Evolutionary conservation across 805 yeast species (phyloP).

Genomic region (Yamadazyma takamatsuzukensis): DNA sequence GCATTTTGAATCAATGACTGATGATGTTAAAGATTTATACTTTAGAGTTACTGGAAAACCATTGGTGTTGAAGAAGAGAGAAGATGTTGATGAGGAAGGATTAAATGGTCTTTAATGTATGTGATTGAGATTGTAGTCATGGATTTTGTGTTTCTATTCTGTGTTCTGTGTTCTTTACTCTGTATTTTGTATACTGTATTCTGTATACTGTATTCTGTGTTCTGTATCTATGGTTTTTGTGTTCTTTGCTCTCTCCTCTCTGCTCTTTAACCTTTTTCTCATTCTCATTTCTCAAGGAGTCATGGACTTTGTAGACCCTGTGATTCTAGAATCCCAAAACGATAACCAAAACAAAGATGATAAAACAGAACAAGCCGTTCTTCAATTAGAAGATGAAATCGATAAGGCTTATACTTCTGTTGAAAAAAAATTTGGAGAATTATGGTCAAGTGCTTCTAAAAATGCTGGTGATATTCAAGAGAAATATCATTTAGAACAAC

Average conservation of each 20-base stretch:
- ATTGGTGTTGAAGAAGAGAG: constrained; percentile 76
- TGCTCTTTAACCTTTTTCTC: no score
- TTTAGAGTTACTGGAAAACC: constrained; percentile 91
- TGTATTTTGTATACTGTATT: no score
- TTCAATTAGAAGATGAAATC: constrained; percentile 50
- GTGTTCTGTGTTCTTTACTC: no score
- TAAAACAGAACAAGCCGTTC: constrained; percentile 52
- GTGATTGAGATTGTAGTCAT: no score
- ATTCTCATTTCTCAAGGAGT: no score
- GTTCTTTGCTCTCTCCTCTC: no score
- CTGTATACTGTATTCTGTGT: no score
- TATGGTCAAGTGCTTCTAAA: constrained; percentile 33
- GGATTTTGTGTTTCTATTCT: no score
- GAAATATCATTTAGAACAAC: constrained; percentile 26
- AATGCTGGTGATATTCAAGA: constrained; percentile 28
- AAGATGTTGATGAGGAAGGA: constrained; percentile 55
- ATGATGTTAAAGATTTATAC: constrained; percentile 92
- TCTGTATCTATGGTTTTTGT: no score
- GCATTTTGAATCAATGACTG: constrained; percentile 94
- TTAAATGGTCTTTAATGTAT: constrained; percentile 24
- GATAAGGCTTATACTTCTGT: constrained; percentile 46
- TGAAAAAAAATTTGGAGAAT: constrained; percentile 33
- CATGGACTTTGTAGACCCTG: constrained; percentile 35
- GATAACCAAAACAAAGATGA: constrained; percentile 10
- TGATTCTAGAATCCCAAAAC: constrained; percentile 14